Conservation (phyloP, 2,329 filamentous ascomycete genomes). For the Cytospora schulzeri region DNA sequence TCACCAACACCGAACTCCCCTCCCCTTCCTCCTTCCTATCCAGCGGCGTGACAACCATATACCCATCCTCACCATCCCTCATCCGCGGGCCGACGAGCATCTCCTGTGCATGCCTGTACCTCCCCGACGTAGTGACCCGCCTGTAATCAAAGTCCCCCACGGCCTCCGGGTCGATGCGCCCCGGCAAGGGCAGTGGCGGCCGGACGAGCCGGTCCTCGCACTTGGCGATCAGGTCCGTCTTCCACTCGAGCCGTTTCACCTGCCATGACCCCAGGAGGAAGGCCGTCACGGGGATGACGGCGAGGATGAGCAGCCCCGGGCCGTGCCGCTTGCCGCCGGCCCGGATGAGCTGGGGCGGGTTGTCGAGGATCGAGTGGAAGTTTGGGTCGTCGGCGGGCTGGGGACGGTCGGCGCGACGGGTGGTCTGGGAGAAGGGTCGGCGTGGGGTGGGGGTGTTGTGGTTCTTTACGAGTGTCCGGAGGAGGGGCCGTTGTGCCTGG, state of each 20-base stretch:
- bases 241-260: slow-evolving; percentile 89
- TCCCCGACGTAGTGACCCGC: slow-evolving; percentile 74
- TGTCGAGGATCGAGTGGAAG: slow-evolving; percentile 86
- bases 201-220: slow-evolving; percentile 90
- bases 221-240: slow-evolving; percentile 86
- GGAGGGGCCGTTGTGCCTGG: slow-evolving; percentile 10
- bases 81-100: slow-evolving; percentile 94
- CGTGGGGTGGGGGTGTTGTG: slow-evolving; percentile 7
- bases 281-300: slow-evolving; percentile 86
- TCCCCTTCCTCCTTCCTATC: slow-evolving; percentile 61
- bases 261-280: slow-evolving; percentile 94
- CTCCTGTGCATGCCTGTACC: slow-evolving; percentile 83
- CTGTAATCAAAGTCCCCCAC: slow-evolving; percentile 91
- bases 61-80: slow-evolving; percentile 87
- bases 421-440: slow-evolving; percentile 36
- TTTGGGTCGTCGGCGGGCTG: slow-evolving; percentile 72
- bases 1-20: slow-evolving; percentile 75
- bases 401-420: slow-evolving; percentile 25
- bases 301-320: slow-evolving; percentile 77
- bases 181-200: slow-evolving; percentile 81
- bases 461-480: slow-evolving; percentile 12
- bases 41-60: slow-evolving; percentile 86
- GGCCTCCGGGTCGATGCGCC: slow-evolving; percentile 77
- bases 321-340: slow-evolving; percentile 69
- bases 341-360: slow-evolving; percentile 78